A percentile compares a stretch with the other conserved stretches of the same genome.
Conservation (phyloP, 345 rosid species). For the Eucalyptus pauciflora region DNA sequence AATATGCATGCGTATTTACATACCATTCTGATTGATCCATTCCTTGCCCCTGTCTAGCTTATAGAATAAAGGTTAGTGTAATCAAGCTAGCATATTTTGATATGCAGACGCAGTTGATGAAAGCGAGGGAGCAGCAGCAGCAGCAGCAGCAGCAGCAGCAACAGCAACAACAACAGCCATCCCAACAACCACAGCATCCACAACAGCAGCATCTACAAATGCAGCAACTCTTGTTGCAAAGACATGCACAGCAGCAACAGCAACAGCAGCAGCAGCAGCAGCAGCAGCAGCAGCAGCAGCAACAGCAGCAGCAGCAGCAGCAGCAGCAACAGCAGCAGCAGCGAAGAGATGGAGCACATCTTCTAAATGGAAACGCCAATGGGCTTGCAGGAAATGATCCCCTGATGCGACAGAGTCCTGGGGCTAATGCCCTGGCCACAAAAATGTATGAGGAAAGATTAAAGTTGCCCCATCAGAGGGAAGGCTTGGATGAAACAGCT, state of each 20-base stretch:
- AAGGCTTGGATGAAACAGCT: slow-evolving; percentile 70
- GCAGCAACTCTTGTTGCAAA: slow-evolving; percentile 40
- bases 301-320: slow-evolving; percentile 22
- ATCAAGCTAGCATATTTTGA: not conserved
- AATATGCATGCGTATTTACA: not conserved
- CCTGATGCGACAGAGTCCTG: slow-evolving; percentile 68
- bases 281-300: slow-evolving; percentile 34
- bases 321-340: slow-evolving; percentile 58
- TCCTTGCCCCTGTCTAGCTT: not conserved
- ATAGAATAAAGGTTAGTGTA: not conserved
- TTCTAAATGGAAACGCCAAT: slow-evolving; percentile 64
- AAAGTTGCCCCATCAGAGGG: slow-evolving; percentile 76
- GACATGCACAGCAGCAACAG: slow-evolving; percentile 38
- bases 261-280: slow-evolving; percentile 32
- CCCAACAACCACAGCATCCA: slow-evolving; percentile 32
- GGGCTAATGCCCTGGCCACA: slow-evolving; percentile 71
- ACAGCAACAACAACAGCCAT: slow-evolving; percentile 39
- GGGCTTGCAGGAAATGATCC: slow-evolving; percentile 78
- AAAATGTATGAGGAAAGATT: slow-evolving; percentile 87
- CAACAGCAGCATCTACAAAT: slow-evolving; percentile 39
- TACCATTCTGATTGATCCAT: not conserved
- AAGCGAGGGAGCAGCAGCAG: slow-evolving; percentile 33
- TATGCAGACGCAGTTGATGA: slow-evolving; percentile 33
- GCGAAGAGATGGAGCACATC: slow-evolving; percentile 74
- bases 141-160: slow-evolving; percentile 41